Conservation (phyloP, 2,329 filamentous ascomycete genomes). For the Akanthomyces muscarius region DNA sequence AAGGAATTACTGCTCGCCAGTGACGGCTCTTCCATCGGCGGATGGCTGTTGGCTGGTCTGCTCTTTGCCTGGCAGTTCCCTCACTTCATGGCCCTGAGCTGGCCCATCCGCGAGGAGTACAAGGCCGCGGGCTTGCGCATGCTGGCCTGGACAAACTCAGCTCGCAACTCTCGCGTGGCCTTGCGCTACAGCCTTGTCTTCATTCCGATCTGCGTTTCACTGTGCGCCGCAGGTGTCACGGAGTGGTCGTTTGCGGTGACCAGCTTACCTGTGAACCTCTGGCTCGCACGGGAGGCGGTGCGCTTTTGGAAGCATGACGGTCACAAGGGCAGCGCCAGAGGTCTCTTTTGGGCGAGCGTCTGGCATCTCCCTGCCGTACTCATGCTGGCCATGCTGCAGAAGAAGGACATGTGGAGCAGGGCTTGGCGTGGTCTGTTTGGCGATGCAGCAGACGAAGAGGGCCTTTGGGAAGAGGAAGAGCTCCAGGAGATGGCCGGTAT, state of each 20-base stretch:
- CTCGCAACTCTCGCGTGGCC: slow-evolving; percentile 79
- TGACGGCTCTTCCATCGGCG: slow-evolving; percentile 63
- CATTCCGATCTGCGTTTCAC: slow-evolving; percentile 76
- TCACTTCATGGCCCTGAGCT: slow-evolving; percentile 93
- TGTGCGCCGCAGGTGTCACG: slow-evolving; percentile 77
- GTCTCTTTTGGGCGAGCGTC: slow-evolving; percentile 94
- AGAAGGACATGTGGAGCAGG: slow-evolving; percentile 85
- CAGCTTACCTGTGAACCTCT: slow-evolving; percentile 77
- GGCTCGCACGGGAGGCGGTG: slow-evolving; percentile 77
- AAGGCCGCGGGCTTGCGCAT: slow-evolving; percentile 63
- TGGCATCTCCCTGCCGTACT: slow-evolving; percentile 91
- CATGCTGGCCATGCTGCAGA: slow-evolving; percentile 85
- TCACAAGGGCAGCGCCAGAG: slow-evolving; percentile 72
- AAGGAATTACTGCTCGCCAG: slow-evolving; percentile 67
- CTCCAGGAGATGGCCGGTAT: slow-evolving; percentile 38
- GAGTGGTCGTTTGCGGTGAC: slow-evolving; percentile 81
- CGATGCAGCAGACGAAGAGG: slow-evolving; percentile 54
- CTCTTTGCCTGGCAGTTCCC: slow-evolving; percentile 97
- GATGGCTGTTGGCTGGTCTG: slow-evolving; percentile 81
- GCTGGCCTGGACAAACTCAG: slow-evolving; percentile 85
- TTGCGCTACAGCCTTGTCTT: slow-evolving; percentile 81
- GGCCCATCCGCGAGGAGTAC: slow-evolving; percentile 88
- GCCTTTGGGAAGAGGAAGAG: slow-evolving; percentile 56
- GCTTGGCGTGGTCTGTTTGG: slow-evolving; percentile 70
- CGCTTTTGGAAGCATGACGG: slow-evolving; percentile 78